These are phyloP conservation scores for Nissolia schottii DNA, from an alignment of 306 rosid genomes.

Conservation along the genomic window DNA sequence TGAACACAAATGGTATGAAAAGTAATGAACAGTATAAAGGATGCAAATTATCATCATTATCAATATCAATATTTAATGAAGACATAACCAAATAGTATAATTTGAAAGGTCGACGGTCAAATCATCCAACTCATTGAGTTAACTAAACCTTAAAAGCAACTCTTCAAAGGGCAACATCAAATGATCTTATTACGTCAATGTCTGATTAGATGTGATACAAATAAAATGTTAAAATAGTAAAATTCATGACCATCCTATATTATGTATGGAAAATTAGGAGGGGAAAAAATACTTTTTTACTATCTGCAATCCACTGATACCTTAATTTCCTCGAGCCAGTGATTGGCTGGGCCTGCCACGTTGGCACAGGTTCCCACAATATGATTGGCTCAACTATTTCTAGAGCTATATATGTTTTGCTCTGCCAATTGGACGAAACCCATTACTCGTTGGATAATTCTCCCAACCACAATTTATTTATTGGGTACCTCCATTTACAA, in stretches of 20 bases:
- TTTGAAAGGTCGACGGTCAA: slow-evolving; percentile 21
- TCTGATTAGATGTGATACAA: slow-evolving; percentile 29
- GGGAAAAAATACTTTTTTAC: not conserved
- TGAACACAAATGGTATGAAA: not conserved
- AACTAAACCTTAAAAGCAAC: slow-evolving; percentile 38
- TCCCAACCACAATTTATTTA: slow-evolving; percentile 16
- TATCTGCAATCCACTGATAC: slow-evolving; percentile 35
- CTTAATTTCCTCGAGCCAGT: slow-evolving; percentile 81
- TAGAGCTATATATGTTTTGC: not conserved
- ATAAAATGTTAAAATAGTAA: not conserved
- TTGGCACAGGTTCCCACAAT: slow-evolving; percentile 38
- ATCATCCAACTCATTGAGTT: slow-evolving; percentile 26
- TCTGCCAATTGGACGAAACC: not conserved
- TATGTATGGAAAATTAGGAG: not conserved
- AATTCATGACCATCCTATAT: not conserved
- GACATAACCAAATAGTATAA: not conserved
- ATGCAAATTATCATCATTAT: too few species aligned
- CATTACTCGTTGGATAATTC: slow-evolving; percentile 42
- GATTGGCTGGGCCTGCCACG: slow-evolving; percentile 71
- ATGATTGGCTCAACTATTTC: slow-evolving; percentile 55
- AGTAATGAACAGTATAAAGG: not conserved
- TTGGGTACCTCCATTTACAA: slow-evolving; percentile 34
- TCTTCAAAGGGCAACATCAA: slow-evolving; percentile 14
- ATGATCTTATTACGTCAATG: not conserved
- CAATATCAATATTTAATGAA: too few species aligned